Percentiles rank a stretch among this genome's conserved stretches.
phyloP scores from a whole-genome alignment of 1,284 basidiomycete genomes.

The Irpex rosettiformis region DNA sequence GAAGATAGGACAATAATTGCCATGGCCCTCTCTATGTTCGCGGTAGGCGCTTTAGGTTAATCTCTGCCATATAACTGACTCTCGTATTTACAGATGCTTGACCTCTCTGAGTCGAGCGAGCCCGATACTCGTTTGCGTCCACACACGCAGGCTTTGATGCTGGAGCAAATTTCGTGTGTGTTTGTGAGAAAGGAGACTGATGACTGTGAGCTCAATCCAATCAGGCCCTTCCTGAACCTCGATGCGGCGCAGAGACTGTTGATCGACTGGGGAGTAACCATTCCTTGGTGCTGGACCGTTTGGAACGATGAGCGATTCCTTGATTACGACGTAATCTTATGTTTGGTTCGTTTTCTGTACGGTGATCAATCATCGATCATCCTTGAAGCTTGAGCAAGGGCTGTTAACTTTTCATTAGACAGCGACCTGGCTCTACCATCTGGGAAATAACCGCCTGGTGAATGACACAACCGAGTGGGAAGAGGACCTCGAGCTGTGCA shows the following conservation, averaged over 20 bases:
- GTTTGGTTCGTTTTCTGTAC: slow-evolving; percentile 54
- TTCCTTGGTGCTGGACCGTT: slow-evolving; percentile 62
- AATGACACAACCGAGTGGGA: background rate
- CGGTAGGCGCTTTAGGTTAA: slow-evolving; percentile 35
- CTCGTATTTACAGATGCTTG: background rate
- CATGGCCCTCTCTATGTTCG: slow-evolving; percentile 52
- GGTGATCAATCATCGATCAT: too few species aligned
- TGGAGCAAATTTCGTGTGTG: slow-evolving; percentile 42
- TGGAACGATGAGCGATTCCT: slow-evolving; percentile 54
- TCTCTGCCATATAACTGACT: background rate
- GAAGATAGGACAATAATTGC: slow-evolving; percentile 42
- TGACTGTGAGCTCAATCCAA: slow-evolving; percentile 16
- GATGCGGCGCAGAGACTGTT: slow-evolving; percentile 47
- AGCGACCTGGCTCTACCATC: slow-evolving; percentile 44
- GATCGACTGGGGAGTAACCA: slow-evolving; percentile 46
- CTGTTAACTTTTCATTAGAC: too few species aligned
- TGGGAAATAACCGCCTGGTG: slow-evolving; percentile 8
- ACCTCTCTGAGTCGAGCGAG: slow-evolving; percentile 6
- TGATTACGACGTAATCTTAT: slow-evolving; percentile 44
- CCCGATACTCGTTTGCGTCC: slow-evolving; percentile 36
- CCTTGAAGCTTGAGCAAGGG: too few species aligned
- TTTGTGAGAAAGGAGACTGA: slow-evolving; percentile 26
- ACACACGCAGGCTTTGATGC: slow-evolving; percentile 39
- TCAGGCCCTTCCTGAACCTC: slow-evolving; percentile 28
- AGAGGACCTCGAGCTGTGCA: background rate